phyloP scores from a whole-genome alignment of 768 basidiomycete species.

The Antrodiella citrinella region DNA sequence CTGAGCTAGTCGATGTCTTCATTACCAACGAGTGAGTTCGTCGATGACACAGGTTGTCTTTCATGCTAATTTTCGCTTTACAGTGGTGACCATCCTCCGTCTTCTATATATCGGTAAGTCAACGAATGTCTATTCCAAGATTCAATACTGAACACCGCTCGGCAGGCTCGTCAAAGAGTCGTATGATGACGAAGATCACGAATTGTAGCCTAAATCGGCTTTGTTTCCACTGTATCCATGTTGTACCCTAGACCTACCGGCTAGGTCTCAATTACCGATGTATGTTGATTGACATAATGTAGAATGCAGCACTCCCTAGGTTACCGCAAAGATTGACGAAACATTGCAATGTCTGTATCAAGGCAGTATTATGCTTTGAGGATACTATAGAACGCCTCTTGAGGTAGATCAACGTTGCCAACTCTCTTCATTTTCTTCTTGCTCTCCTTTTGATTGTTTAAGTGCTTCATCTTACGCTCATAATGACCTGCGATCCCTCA shows the following conservation, averaged over 20 bases:
- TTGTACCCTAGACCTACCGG: not conserved
- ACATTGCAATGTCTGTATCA: not conserved
- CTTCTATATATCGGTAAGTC: constrained; percentile 77
- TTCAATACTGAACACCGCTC: too few relatives aligned
- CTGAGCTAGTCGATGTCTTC: constrained; percentile 87
- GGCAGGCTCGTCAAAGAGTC: constrained; percentile 81
- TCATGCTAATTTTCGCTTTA: constrained; percentile 7
- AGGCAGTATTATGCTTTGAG: constrained; percentile 37
- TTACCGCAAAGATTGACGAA: too few relatives aligned
- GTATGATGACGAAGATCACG: constrained; percentile 91
- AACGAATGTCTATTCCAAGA: not conserved
- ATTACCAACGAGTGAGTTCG: constrained; percentile 91
- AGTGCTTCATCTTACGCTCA: constrained; percentile 86
- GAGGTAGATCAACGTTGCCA: constrained; percentile 84
- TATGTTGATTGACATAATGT: too few relatives aligned
- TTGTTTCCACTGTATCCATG: not conserved
- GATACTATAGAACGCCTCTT: constrained; percentile 93
- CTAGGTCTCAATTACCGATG: too few relatives aligned
- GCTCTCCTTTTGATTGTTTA: constrained; percentile 88
- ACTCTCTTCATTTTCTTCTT: constrained; percentile 86
- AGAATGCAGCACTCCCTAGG: too few relatives aligned
- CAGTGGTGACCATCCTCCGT: constrained; percentile 94
- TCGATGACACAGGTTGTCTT: not conserved
- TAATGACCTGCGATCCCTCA: constrained; percentile 56
- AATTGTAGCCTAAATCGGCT: constrained; percentile 36